Evolutionary conservation across 106 monocot genomes (phyloP), one percentile per base, ranked within the genome.

Genomic region (Dendrobium nobile): DNA sequence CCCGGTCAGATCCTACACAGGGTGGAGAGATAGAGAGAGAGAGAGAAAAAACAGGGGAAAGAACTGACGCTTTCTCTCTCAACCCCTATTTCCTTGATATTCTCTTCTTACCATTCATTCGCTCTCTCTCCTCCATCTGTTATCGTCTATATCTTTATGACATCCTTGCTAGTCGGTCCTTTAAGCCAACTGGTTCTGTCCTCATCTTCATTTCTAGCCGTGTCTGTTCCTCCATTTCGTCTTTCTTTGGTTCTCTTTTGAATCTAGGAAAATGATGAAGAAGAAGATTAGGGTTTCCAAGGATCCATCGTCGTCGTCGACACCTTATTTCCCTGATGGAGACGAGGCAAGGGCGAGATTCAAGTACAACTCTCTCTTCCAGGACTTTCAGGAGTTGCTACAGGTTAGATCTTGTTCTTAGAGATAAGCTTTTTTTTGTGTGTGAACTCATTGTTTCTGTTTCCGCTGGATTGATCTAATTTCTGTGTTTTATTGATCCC

Each of bases 351-450:
- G 47, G 48, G 68, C 47, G 19, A 67, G 80, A 68, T 47, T 80
- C 80, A 80, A 80, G 80, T 48, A 80, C 47, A 47, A 80, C n/a
- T 41, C 11, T 7, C 47, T 80, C 47, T 26, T 68, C 48, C 80
- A 70, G 45, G 80, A 80, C 51, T 80, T 72, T 45, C n/a, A 70
- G 26, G 80, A 80, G 31, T 19, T 80, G 47, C 47, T 80, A 15
- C 72, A 28, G 80, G 80, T 80, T 26, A 70, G 80, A 68, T 47
- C 47, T 68, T 68, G 13, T 44, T 68, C 47, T 51, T 31, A 17
- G 37, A 33, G 37, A 72, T 72, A 3, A 37, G 13, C 17, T 41
- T 9, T 40, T 37, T 67, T 7, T 11, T 37, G 31, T 7, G 19
- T 4, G 58, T 26, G 64, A 27, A 72, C 40, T 37, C 15, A 40